Base-by-base conservation (phyloP, 176 grass and related monocot species). In the Triticum monococcum region DNA sequence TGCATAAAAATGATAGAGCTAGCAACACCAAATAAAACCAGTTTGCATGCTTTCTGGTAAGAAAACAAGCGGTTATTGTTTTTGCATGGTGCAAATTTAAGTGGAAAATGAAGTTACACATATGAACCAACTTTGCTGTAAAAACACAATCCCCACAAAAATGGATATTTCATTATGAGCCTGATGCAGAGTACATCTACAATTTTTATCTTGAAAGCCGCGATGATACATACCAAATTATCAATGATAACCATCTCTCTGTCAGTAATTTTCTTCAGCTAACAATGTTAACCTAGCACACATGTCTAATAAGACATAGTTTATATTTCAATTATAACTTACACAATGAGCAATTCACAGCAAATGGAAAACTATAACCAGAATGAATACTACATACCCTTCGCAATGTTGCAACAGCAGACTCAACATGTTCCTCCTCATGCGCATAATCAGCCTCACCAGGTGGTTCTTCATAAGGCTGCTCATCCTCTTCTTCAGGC, bases 401-500 rank as follows among this genome's bases (percentile, higher is more conserved):
- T 12, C 92, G 90, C 88, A 94, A 83, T 23, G 87, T 99, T 12
- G 82, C 83, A 13, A 99, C 94, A 57, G 90, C 94, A 78, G 92
- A 93, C 68, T 94, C 97, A 4, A 87, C 86, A 75, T 83, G 94
- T 25, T 97, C 92, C 77, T 97, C 92, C 77, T 99, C 97, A 31
- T 91, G 92, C 68, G 83, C 85, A 79, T 94, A 87, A 68, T 87
- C 89, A 65, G 66, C 86, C 75, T 90, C 97, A 20, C 65, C 78
- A 13, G 85, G 68, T 38, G 83, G 68, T 38, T 89, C 89, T 74
- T 91, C 90, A 33, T 92, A 94, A 80, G 92, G 82, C 50, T 94
- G 92, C 35, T 96, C 97, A 77, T 99, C 50, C 50, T 54, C 97
- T 68, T 99, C 97, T 38, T 99, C 97, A 18, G 97, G 97, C 71